Evolutionary conservation across 2,329 filamentous ascomycete species (phyloP).

Genomic region (Penicillium polonicum): DNA sequence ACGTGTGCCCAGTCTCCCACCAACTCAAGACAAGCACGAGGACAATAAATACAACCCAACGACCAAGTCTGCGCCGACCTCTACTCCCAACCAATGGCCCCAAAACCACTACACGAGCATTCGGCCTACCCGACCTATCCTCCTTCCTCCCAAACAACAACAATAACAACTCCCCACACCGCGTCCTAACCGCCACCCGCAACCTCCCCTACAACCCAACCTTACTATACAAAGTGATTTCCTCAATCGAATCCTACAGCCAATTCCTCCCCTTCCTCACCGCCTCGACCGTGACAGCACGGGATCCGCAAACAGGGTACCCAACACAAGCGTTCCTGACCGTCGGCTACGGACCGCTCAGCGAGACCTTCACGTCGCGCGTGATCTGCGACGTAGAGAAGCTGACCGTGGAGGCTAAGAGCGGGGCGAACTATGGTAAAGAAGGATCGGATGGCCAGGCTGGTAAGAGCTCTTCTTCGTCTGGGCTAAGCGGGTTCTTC

Average conservation of each 20-base stretch:
- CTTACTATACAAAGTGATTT: conserved; percentile 78
- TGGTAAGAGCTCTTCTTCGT: conserved; percentile 55
- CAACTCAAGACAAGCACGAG: background rate
- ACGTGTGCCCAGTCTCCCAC: background rate
- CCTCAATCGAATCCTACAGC: conserved; percentile 81
- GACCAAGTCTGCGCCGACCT: conserved; percentile 3
- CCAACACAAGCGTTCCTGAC: conserved; percentile 76
- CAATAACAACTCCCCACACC: conserved; percentile 47
- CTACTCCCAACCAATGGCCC: conserved; percentile 1
- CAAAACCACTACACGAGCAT: conserved; percentile 16
- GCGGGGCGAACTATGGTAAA: conserved; percentile 42
- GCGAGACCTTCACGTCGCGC: conserved; percentile 77
- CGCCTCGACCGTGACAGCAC: conserved; percentile 71
- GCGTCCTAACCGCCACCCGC: conserved; percentile 70
- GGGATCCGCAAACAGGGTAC: conserved; percentile 54
- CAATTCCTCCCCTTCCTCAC: conserved; percentile 91
- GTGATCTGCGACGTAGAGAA: conserved; percentile 72
- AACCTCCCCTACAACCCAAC: conserved; percentile 71
- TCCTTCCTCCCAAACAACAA: conserved; percentile 27
- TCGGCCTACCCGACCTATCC: conserved; percentile 32
- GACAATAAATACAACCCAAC: conserved; percentile 16
- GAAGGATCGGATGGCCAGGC: conserved; percentile 52
- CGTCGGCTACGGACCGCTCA: conserved; percentile 80
- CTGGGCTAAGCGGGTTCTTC: conserved; percentile 25
- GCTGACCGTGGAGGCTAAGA: conserved; percentile 69